Conservation (phyloP, 768 basidiomycete species). For the Leucocoprinus birnbaumii region DNA sequence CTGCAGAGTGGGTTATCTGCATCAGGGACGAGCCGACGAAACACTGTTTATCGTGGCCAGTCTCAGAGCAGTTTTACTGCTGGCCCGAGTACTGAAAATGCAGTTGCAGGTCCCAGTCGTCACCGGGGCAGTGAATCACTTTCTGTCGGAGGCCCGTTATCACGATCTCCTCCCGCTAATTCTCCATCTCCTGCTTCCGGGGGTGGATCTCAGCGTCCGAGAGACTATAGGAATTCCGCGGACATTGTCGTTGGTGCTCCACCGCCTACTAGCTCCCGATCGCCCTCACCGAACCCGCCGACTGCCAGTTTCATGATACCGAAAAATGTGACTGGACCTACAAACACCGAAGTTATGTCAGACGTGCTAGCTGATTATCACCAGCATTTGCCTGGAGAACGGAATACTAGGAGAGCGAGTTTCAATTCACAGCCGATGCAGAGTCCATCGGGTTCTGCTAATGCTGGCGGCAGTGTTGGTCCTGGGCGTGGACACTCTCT, state of each 20-base stretch:
- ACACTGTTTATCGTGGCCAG: conserved; percentile 30
- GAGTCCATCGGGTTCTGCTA: conserved; percentile 8
- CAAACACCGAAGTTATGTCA: conserved; percentile 58
- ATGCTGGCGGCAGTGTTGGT: not conserved
- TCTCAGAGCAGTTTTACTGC: not conserved
- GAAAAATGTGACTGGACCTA: conserved; percentile 38
- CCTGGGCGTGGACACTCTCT: conserved; percentile 12
- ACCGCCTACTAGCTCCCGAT: conserved; percentile 57
- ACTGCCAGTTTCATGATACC: conserved; percentile 78
- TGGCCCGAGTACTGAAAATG: not conserved
- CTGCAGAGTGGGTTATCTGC: conserved; percentile 44
- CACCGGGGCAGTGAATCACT: conserved; percentile 11
- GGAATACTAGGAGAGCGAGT: conserved; percentile 45
- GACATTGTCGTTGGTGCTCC: conserved; percentile 78
- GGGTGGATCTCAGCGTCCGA: conserved; percentile 15
- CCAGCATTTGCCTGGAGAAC: conserved; percentile 86
- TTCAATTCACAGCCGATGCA: conserved; percentile 27
- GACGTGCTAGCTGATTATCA: conserved; percentile 76
- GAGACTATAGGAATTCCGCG: conserved; percentile 75
- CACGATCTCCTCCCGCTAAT: conserved; percentile 34
- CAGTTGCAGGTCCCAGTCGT: conserved; percentile 18
- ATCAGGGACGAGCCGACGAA: conserved; percentile 46
- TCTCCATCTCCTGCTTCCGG: conserved; percentile 25
- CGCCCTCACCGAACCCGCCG: conserved; percentile 71
- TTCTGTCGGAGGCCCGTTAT: conserved; percentile 20